Conservation (phyloP, 1,139 yeast genomes). For the Hyphopichia burtonii region DNA sequence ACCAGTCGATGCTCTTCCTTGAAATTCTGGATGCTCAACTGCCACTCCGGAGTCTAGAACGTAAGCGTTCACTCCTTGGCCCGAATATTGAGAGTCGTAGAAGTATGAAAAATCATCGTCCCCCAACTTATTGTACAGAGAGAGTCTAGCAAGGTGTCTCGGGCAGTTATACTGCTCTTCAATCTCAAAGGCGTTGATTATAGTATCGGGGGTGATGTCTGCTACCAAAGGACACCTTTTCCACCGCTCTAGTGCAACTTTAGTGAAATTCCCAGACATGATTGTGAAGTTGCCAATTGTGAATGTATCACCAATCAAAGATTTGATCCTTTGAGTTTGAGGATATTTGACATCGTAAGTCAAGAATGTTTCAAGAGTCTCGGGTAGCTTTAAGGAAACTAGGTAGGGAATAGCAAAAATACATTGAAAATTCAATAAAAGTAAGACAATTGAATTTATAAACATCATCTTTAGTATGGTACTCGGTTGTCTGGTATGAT, state of each 20-base stretch:
- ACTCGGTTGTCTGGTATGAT: too few species aligned
- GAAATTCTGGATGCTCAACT: conserved; percentile 60
- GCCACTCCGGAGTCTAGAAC: conserved; percentile 79
- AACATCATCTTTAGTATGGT: too few species aligned
- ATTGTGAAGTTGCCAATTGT: conserved; percentile 66
- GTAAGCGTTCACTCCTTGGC: conserved; percentile 61
- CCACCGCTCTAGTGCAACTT: conserved; percentile 46
- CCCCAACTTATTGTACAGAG: conserved; percentile 44
- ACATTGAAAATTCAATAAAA: background rate
- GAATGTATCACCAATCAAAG: conserved; percentile 44
- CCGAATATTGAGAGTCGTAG: conserved; percentile 24
- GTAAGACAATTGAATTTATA: background rate
- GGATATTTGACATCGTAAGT: conserved; percentile 35
- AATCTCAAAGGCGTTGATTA: conserved; percentile 45
- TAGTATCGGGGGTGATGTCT: conserved; percentile 58
- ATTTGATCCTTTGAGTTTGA: conserved; percentile 34
- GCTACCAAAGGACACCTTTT: conserved; percentile 50
- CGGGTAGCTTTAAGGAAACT: conserved; percentile 25
- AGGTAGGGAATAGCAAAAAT: conserved; percentile 14
- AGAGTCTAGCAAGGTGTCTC: conserved; percentile 64
- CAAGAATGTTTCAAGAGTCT: conserved; percentile 39
- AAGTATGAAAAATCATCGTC: conserved; percentile 18
- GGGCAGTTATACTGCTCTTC: conserved; percentile 51
- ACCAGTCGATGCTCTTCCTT: conserved; percentile 58
- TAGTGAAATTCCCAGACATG: conserved; percentile 58